phyloP scores from a whole-genome alignment of 2,329 filamentous ascomycete genomes.

The Paracoccidioides brasiliensis region DNA sequence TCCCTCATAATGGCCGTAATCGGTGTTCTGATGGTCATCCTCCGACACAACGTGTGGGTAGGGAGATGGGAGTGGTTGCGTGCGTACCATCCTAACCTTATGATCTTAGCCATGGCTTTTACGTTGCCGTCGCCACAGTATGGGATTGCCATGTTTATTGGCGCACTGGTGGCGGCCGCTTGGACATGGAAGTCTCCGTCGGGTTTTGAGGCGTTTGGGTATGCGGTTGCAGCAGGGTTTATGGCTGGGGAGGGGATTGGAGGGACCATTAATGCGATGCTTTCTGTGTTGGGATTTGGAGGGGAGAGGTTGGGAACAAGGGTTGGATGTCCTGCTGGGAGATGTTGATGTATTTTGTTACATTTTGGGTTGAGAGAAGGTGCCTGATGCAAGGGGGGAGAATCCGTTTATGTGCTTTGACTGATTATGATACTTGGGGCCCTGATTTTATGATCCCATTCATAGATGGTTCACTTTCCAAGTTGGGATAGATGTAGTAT shows the following conservation, averaged over 20 bases:
- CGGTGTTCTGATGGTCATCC: constrained; percentile 1
- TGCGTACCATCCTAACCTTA: constrained; percentile 7
- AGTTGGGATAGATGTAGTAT: neutral
- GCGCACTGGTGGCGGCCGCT: constrained; percentile 38
- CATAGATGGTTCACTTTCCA: neutral
- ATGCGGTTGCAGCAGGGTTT: constrained; percentile 46
- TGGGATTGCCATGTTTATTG: constrained; percentile 46
- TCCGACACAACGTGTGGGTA: constrained; percentile 5
- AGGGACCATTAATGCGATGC: constrained; percentile 47
- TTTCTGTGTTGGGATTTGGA: constrained; percentile 25
- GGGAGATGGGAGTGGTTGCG: constrained; percentile 5
- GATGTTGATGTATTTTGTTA: constrained; percentile 1
- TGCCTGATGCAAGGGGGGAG: no score
- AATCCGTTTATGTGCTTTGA: no score
- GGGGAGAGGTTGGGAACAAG: constrained; percentile 31
- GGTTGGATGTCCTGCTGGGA: constrained; percentile 29
- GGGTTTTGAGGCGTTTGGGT: constrained; percentile 46
- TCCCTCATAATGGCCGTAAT: constrained; percentile 39
- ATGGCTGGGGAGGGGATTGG: constrained; percentile 53
- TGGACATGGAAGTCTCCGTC: constrained; percentile 44
- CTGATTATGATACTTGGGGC: no score
- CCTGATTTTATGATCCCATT: neutral
- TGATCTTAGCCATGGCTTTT: constrained; percentile 43
- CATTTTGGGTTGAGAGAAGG: no score
- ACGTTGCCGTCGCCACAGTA: constrained; percentile 45